Conservation (phyloP, 106 monocot genomes). For the Agapanthus africanus region DNA sequence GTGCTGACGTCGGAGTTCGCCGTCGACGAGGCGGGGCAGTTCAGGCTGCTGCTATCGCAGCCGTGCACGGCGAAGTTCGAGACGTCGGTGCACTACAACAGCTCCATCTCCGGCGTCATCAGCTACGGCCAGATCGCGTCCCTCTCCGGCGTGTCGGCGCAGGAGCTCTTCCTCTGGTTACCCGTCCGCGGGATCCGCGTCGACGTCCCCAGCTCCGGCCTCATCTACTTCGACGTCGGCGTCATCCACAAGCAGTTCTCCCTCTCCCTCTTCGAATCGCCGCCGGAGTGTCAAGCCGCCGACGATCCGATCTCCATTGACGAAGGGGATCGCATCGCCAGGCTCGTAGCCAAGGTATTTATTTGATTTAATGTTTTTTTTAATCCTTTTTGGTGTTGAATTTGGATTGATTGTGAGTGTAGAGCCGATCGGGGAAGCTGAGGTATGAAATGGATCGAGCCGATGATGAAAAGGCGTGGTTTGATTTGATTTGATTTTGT, state of each 20-base stretch:
- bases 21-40: constrained; percentile 28
- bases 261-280: constrained; percentile 44
- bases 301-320: no score
- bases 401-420: no score
- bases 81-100: constrained; percentile 36
- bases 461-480: no score
- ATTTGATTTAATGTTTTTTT: no score
- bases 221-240: constrained; percentile 64
- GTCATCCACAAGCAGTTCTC: constrained; percentile 48
- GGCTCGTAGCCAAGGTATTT: no score
- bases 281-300: constrained; percentile 29
- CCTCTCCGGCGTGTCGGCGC: constrained; percentile 50
- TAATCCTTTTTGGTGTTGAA: no score
- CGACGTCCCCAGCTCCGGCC: constrained; percentile 44
- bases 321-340: no score
- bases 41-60: constrained; percentile 21
- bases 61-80: constrained; percentile 56
- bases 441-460: no score
- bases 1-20: neutral
- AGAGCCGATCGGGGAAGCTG: no score
- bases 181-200: constrained; percentile 55
- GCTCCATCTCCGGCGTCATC: constrained; percentile 31
- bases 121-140: constrained; percentile 40
- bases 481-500: no score
- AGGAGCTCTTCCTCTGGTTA: constrained; percentile 72